Base-by-base conservation (phyloP, 164 flowering plant species). In the Sedum album region DNA sequence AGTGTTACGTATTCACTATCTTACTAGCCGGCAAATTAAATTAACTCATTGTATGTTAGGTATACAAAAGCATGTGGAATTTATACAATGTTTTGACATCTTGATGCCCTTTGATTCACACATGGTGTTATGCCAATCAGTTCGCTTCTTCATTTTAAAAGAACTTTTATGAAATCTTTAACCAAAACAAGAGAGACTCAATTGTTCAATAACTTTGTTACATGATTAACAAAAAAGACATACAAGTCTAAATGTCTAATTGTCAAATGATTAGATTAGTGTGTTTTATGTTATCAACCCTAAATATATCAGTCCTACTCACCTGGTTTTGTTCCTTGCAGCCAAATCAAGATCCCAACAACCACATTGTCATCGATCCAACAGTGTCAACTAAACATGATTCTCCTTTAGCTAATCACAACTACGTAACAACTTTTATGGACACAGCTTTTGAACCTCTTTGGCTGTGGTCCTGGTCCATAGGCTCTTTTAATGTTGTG, bases 391-490 rank as follows among this genome's bases (percentile, higher is more conserved):
- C 30, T 25, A 55, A 55, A 26, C 31, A 55, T 55, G 61, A 25
- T 55, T 55, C 25, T 25, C 31, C 61, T 55, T 48, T 48, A 18
- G 55, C 8, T 51, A 21, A 31, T 15, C 14, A 8, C 8, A 31
- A 30, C 23, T 31, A 62, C 31, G 41, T 4, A 36, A 62, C 66
- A 65, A 65, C 25, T 62, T 13, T 35, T 23, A 42, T 17, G 28
- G 5, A 31, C 42, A 64, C 4, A 21, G 66, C 41, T 35, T 64
- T 8, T 5, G 30, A 65, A 46, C 14, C 11, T 42, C 23, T 65
- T 36, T 65, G 41, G 26, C 38, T 36, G 44, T 18, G 25, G 67
- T 65, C 44, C 67, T 31, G 25, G 46, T 65, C 44, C 46, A n/a
- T 1, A n/a, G 44, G 44, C 25, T 64, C 17, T 41, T 15, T 65